phyloP scores from a whole-genome alignment of 768 basidiomycete genomes.

The Lactifluus echinatus region DNA sequence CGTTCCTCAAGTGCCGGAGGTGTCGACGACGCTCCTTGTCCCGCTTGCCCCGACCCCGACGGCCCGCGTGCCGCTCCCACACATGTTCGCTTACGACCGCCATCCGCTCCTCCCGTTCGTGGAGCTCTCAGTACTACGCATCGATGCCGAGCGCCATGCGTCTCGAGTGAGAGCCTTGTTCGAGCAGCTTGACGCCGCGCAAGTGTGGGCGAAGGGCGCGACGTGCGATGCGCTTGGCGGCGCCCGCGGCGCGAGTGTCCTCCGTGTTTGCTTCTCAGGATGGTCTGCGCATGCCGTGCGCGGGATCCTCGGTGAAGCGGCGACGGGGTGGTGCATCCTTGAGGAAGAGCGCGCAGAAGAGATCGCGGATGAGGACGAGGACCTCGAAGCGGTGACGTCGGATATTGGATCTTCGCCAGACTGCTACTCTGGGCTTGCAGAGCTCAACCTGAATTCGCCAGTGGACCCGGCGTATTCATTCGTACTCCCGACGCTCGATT shows the following conservation, averaged over 20 bases:
- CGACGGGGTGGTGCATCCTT: conserved; percentile 66
- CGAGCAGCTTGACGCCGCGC: conserved; percentile 55
- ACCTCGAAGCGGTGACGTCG: conserved; percentile 22
- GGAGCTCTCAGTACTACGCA: conserved; percentile 43
- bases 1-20: conserved; percentile 29
- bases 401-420: conserved; percentile 14
- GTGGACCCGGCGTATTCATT: conserved; percentile 60
- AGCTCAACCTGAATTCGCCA: conserved; percentile 10
- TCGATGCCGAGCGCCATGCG: conserved; percentile 45
- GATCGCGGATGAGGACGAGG: background rate
- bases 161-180: conserved; percentile 62
- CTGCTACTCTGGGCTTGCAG: background rate
- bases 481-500: conserved; percentile 68
- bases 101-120: conserved; percentile 46
- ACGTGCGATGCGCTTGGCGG: conserved; percentile 54
- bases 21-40: conserved; percentile 62
- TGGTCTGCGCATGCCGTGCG: conserved; percentile 64
- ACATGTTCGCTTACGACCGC: conserved; percentile 20
- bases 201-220: conserved; percentile 58
- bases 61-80: conserved; percentile 48
- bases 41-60: conserved; percentile 73
- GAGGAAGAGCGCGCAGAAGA: conserved; percentile 40
- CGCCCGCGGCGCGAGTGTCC: conserved; percentile 53
- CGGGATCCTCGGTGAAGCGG: conserved; percentile 59
- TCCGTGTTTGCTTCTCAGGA: conserved; percentile 64